Percentiles rank a stretch among this genome's conserved stretches.
Conservation (phyloP, 176 grass and related monocot species). For the Hsuehochloa calcarea region DNA sequence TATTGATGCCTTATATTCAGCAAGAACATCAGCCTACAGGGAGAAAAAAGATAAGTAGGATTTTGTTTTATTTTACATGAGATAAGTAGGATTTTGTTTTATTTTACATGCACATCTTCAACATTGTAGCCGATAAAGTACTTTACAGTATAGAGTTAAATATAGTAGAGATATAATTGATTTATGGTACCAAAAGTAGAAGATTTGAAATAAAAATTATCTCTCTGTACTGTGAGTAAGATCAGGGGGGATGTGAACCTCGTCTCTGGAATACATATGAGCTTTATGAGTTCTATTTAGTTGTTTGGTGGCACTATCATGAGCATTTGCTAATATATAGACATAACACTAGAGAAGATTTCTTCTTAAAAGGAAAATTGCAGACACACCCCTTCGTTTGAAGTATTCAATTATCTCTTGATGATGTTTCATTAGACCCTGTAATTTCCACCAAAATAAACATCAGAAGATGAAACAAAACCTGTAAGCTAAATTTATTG, state of each 20-base stretch:
- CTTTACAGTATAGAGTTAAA: neutral
- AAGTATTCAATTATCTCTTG: conserved; percentile 79
- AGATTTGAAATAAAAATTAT: neutral
- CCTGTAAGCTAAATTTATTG: no score
- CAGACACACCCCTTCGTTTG: conserved; percentile 68
- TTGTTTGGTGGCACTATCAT: conserved; percentile 70
- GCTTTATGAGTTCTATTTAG: conserved; percentile 88
- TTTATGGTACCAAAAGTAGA: neutral
- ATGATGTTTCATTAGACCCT: conserved; percentile 84
- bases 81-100: no score
- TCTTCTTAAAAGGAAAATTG: conserved; percentile 90
- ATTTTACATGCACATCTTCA: no score
- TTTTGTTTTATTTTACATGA: conserved; percentile 15
- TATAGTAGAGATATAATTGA: neutral
- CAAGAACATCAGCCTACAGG: conserved; percentile 75
- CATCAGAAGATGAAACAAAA: conserved; percentile 8
- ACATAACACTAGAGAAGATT: conserved; percentile 78
- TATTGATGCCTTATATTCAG: conserved; percentile 72
- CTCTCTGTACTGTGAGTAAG: neutral
- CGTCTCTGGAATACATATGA: conserved; percentile 60
- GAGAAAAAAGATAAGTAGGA: conserved; percentile 17
- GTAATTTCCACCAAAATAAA: conserved; percentile 25
- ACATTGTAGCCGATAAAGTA: neutral
- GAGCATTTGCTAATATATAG: conserved; percentile 76
- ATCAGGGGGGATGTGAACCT: conserved; percentile 43